A percentile compares a stretch with the other conserved stretches of the same genome.
These are phyloP conservation scores for Chiua sp. DNA, from an alignment of 1,284 basidiomycete species.

Conservation along the genomic window DNA sequence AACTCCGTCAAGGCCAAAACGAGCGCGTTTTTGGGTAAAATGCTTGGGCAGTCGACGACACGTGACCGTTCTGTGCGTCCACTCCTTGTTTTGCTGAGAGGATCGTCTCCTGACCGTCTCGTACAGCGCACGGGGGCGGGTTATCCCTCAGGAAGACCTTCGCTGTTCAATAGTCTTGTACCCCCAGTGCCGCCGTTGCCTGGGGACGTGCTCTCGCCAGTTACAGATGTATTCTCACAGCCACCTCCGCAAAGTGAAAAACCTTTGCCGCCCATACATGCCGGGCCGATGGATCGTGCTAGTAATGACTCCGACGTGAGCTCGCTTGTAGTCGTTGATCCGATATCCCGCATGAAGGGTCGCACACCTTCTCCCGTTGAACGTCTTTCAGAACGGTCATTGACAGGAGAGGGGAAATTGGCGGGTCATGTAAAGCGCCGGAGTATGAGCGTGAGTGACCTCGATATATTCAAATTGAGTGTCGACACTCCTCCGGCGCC, in stretches of 20 bases:
- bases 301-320: conserved; percentile 52
- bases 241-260: conserved; percentile 47
- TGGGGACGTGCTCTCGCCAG: conserved; percentile 47
- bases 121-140: conserved; percentile 50
- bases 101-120: conserved; percentile 19
- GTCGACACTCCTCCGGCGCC: conserved; percentile 42
- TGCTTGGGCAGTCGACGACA: conserved; percentile 66
- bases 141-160: conserved; percentile 32
- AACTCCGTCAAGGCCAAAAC: conserved; percentile 76
- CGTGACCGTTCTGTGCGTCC: conserved; percentile 72
- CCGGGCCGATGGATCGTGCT: conserved; percentile 41
- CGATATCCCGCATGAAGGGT: conserved; percentile 41
- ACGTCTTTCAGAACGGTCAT: conserved; percentile 32
- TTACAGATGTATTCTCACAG: conserved; percentile 57
- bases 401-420: conserved; percentile 30
- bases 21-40: conserved; percentile 76
- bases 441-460: conserved; percentile 77
- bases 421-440: conserved; percentile 56
- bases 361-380: conserved; percentile 29
- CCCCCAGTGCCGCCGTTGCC: conserved; percentile 79
- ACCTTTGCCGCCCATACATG: conserved; percentile 65
- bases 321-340: conserved; percentile 62
- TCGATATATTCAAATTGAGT: conserved; percentile 59
- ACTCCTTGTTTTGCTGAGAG: conserved; percentile 9
- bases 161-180: conserved; percentile 54